These are phyloP conservation scores for Epithemia pelagica DNA, from an alignment of 108 stramenopile genomes.

Conservation along the genomic window DNA sequence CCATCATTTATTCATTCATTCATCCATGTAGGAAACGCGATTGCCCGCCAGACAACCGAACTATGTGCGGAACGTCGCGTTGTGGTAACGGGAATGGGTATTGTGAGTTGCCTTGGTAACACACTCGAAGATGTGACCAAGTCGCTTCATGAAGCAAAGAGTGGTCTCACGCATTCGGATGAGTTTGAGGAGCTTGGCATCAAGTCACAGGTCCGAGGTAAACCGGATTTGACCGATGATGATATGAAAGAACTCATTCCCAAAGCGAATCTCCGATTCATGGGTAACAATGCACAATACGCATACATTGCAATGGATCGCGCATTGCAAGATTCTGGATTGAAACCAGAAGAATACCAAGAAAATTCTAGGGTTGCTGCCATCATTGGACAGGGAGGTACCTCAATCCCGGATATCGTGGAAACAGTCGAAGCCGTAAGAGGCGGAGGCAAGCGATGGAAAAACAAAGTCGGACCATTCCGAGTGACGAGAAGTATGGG, in stretches of 20 bases:
- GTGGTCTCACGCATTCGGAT: slow-evolving; percentile 63
- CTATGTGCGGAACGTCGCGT: slow-evolving; percentile 43
- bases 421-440: slow-evolving; percentile 86
- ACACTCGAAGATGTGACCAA: slow-evolving; percentile 82
- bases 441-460: slow-evolving; percentile 73
- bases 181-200: slow-evolving; percentile 85
- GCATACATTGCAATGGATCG: slow-evolving; percentile 85
- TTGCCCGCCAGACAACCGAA: slow-evolving; percentile 32
- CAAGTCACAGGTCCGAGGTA: slow-evolving; percentile 77
- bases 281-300: slow-evolving; percentile 85
- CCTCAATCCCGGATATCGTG: slow-evolving; percentile 85
- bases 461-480: slow-evolving; percentile 93
- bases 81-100: slow-evolving; percentile 91
- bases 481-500: slow-evolving; percentile 92
- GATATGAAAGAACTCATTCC: slow-evolving; percentile 86
- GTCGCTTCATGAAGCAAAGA: slow-evolving; percentile 49
- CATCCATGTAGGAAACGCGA: not conserved
- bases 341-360: slow-evolving; percentile 78
- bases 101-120: slow-evolving; percentile 86
- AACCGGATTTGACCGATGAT: slow-evolving; percentile 58
- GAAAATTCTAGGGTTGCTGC: slow-evolving; percentile 82
- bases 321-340: slow-evolving; percentile 73
- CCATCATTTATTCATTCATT: not conserved
- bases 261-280: slow-evolving; percentile 73
- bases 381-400: slow-evolving; percentile 91